Percentiles rank a stretch among this genome's conserved stretches.
Evolutionary conservation across 805 yeast species (phyloP).

Genomic region (Lipomyces yamadae): DNA sequence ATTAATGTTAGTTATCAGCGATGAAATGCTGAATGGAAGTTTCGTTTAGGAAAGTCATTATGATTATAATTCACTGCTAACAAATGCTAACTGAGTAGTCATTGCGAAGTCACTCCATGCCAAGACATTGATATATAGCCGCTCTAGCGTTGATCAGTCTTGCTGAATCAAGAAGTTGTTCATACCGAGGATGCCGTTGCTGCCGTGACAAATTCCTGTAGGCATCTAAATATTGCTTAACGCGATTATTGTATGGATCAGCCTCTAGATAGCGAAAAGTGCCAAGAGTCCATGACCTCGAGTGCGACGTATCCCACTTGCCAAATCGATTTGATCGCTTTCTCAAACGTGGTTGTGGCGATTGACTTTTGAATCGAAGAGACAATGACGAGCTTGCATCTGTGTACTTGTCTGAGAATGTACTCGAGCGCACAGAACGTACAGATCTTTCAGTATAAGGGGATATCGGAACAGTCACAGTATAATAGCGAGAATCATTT

Average conservation of each 20-base stretch:
- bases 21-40: background rate
- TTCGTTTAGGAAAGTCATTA: background rate
- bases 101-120: background rate
- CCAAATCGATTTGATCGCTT: slow-evolving; percentile 7
- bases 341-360: background rate
- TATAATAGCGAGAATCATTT: background rate
- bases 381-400: slow-evolving; percentile 1
- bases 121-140: background rate
- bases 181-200: slow-evolving; percentile 19
- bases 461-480: background rate
- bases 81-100: background rate
- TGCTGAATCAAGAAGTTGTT: slow-evolving; percentile 12
- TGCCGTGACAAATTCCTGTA: slow-evolving; percentile 10
- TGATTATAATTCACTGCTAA: background rate
- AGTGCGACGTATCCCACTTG: slow-evolving; percentile 6
- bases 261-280: slow-evolving; percentile 1
- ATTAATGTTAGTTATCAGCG: too few species aligned
- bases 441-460: slow-evolving; percentile 3
- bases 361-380: background rate
- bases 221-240: slow-evolving; percentile 24
- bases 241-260: slow-evolving; percentile 23
- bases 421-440: background rate
- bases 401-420: background rate
- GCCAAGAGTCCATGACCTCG: background rate
- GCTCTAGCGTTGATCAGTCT: background rate